Percentiles rank a stretch among this genome's conserved stretches.
These are phyloP conservation scores for Melastoma malabathricum DNA, from an alignment of 345 rosid species.

Conservation along the genomic window DNA sequence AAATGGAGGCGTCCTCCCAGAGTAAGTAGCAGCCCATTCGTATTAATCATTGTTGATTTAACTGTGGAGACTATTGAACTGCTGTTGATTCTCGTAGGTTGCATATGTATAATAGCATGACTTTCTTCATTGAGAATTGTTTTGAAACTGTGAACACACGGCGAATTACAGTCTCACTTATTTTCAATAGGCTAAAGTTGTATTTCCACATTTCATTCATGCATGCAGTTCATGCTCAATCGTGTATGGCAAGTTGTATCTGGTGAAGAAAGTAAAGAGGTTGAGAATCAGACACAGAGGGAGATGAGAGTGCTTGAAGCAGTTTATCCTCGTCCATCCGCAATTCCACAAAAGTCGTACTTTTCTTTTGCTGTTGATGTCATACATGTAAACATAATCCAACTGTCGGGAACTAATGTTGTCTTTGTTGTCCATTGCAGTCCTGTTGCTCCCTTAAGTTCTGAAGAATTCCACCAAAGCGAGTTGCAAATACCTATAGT, in stretches of 20 bases:
- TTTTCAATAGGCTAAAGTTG: not conserved
- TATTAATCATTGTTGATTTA: too few species aligned
- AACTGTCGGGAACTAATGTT: too few species aligned
- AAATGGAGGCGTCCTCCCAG: conserved; percentile 64
- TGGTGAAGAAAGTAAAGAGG: conserved; percentile 81
- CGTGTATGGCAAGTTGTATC: conserved; percentile 72
- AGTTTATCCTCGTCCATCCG: conserved; percentile 77
- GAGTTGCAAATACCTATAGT: conserved; percentile 38
- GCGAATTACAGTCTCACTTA: too few species aligned
- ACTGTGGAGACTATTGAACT: too few species aligned
- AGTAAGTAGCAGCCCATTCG: conserved; percentile 23
- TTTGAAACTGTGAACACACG: too few species aligned
- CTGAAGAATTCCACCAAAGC: conserved; percentile 21
- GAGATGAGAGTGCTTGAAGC: conserved; percentile 94
- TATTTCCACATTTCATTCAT: not conserved
- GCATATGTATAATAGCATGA: not conserved
- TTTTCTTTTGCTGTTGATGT: conserved; percentile 9
- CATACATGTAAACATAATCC: too few species aligned
- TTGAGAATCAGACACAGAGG: conserved; percentile 57
- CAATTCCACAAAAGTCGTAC: conserved; percentile 65
- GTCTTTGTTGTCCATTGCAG: conserved; percentile 21
- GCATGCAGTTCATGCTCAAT: conserved; percentile 46
- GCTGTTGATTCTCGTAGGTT: not conserved
- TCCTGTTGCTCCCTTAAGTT: conserved; percentile 37
- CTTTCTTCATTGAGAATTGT: too few species aligned